Base-by-base conservation (phyloP, 768 basidiomycete genomes). In the Russula compacta region DNA sequence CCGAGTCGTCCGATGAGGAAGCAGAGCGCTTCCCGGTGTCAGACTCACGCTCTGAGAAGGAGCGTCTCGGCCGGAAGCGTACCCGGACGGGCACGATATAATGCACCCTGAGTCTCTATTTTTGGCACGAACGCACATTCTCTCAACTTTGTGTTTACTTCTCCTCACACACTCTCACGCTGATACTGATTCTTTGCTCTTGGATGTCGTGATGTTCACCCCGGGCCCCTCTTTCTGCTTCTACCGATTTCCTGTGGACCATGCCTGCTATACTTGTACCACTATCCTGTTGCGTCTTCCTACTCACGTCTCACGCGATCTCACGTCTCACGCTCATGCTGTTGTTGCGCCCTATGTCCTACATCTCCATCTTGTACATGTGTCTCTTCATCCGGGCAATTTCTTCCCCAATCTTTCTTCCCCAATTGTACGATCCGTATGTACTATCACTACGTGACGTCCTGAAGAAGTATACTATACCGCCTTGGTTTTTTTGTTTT, bases 21-120 rank as follows among this genome's bases (percentile, higher is more conserved):
- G 60, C 38, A 36, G 58, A 61, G 9, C 40, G 62, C 43, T 64
- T 64, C 55, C 60, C 55, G 2, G 21, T 62, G n/a, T 64, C 63
- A n/a, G 63, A 64, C 51, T 64, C 63, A 21, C 63, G 63, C 11
- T 62, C 61, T 11, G 61, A 62, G 38, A 62, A 36, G 49, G 61
- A 62, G 47, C 61, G 61, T 39, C 56, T 48, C 24, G 46, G 56
- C 29, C 61, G 61, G 33, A 62, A 62, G 44, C 61, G 61, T 9
- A 49, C 61, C 61, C 61, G 61, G 32, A 62, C 61, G 61, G 56
- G 56, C 17, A 51, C 51, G 39, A 56, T 62, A 56, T 62, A 58
- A 62, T 39, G 39, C n/a, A 44, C n/a, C 14, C 21, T 40, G 14
- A n/a, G 14, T 15, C 36, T 21, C 52, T 38, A 12, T 39, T 51